Conservation (phyloP, 2,329 filamentous ascomycete genomes). For the Paecilomyces niveus region DNA sequence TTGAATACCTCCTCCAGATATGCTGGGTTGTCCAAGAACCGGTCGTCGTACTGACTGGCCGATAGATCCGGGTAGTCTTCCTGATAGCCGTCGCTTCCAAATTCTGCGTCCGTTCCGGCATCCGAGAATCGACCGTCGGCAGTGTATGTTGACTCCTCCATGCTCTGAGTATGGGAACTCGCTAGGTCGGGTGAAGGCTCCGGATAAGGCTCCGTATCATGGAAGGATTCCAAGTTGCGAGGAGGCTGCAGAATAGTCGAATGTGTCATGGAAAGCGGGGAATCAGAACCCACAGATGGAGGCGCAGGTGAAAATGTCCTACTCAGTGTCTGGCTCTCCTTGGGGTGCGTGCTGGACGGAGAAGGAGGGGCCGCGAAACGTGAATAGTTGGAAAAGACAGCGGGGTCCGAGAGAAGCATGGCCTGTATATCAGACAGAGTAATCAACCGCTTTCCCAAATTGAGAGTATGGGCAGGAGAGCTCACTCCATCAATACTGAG, state of each 20-base stretch:
- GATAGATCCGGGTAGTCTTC: conserved; percentile 20
- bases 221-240: conserved; percentile 4
- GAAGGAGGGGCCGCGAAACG: conserved; percentile 26
- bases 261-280: conserved; percentile 24
- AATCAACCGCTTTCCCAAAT: conserved; percentile 37
- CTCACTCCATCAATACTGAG: conserved; percentile 26
- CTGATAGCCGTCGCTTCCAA: conserved; percentile 15
- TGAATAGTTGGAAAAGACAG: conserved; percentile 41
- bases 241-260: conserved; percentile 32
- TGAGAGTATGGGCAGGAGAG: conserved; percentile 14
- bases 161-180: conserved; percentile 4
- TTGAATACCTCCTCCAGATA: conserved; percentile 33
- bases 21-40: conserved; percentile 27
- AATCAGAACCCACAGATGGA: conserved; percentile 16
- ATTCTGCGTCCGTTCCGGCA: conserved; percentile 31
- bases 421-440: conserved; percentile 39
- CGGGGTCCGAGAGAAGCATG: conserved; percentile 41
- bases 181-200: conserved; percentile 7
- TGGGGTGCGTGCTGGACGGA: conserved; percentile 25
- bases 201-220: not conserved
- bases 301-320: conserved; percentile 20
- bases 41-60: conserved; percentile 19
- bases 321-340: conserved; percentile 21
- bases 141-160: conserved; percentile 27
- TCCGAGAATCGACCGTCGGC: conserved; percentile 36